A percentile compares a stretch with the other conserved stretches of the same genome.
phyloP scores from a whole-genome alignment of 2,329 filamentous ascomycete genomes.

The Incumbomyces delicatus region DNA sequence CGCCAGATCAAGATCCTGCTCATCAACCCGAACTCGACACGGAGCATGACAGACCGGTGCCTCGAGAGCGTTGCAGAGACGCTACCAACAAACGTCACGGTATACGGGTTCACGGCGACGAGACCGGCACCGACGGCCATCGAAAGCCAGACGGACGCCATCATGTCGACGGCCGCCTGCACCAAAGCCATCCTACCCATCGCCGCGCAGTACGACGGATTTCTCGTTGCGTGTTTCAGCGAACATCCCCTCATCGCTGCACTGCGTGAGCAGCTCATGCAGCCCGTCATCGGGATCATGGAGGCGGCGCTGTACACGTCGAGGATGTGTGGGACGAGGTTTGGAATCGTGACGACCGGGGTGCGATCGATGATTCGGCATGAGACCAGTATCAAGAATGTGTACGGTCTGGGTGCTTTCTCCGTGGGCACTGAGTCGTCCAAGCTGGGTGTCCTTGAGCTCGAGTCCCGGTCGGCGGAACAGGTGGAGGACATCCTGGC shows the following conservation, averaged over 20 bases:
- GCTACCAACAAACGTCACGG: slow-evolving; percentile 38
- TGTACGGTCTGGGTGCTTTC: slow-evolving; percentile 34
- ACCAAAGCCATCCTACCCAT: slow-evolving; percentile 33
- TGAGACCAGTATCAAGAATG: slow-evolving; percentile 28
- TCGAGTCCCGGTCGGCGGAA: slow-evolving; percentile 29
- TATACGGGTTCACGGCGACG: slow-evolving; percentile 43
- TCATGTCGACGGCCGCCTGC: slow-evolving; percentile 41
- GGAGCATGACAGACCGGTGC: slow-evolving; percentile 40
- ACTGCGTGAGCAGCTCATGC: slow-evolving; percentile 36
- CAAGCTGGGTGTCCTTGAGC: slow-evolving; percentile 35
- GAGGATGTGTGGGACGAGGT: slow-evolving; percentile 38
- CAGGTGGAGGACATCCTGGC: slow-evolving; percentile 34
- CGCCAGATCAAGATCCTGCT: slow-evolving; percentile 30
- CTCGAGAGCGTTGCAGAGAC: slow-evolving; percentile 33
- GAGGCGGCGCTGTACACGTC: slow-evolving; percentile 42
- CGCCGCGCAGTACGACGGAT: slow-evolving; percentile 38
- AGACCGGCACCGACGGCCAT: slow-evolving; percentile 41
- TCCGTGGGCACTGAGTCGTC: slow-evolving; percentile 36
- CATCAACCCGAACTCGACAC: slow-evolving; percentile 41
- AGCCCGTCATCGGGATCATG: slow-evolving; percentile 43
- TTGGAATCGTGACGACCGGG: slow-evolving; percentile 37
- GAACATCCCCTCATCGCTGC: slow-evolving; percentile 39
- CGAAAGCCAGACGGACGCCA: slow-evolving; percentile 41
- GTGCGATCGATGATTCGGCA: slow-evolving; percentile 33
- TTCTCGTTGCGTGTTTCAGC: slow-evolving; percentile 42